Evolutionary conservation across 192 early-diverging fungal genomes (phyloP).

Genomic region (Funneliformis mosseae): DNA sequence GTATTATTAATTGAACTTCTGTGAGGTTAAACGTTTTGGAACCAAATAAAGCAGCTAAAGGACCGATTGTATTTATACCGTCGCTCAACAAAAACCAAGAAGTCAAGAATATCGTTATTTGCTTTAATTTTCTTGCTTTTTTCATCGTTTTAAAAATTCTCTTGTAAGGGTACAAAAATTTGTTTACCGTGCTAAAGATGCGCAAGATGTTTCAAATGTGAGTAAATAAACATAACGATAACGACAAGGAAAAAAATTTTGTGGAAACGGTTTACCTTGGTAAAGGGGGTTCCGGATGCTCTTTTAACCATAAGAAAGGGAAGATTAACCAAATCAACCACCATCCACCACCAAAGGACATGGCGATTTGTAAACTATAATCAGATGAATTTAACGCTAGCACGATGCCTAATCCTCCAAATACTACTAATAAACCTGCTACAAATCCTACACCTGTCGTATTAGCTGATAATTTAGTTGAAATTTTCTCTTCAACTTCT

Average conservation of each 20-base stretch:
- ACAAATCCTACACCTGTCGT: slow-evolving; percentile 10
- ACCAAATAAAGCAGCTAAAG: slow-evolving; percentile 58
- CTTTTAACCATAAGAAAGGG: not conserved
- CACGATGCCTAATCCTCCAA: slow-evolving; percentile 36
- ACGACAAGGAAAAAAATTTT: not conserved
- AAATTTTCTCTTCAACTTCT: slow-evolving; percentile 34
- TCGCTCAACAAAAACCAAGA: slow-evolving; percentile 71
- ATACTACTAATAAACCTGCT: slow-evolving; percentile 28
- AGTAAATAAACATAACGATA: not conserved
- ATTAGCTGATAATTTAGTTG: slow-evolving; percentile 43
- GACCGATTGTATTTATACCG: slow-evolving; percentile 54
- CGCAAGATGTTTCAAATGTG: not conserved
- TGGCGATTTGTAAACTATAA: slow-evolving; percentile 41
- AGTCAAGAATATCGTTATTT: slow-evolving; percentile 62
- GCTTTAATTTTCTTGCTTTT: slow-evolving; percentile 43
- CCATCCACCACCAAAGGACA: slow-evolving; percentile 49
- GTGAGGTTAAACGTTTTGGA: slow-evolving; percentile 49
- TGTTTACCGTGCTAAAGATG: not conserved
- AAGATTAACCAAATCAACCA: slow-evolving; percentile 41
- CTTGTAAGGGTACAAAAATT: not conserved
- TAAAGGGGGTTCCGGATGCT: not conserved
- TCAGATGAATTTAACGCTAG: slow-evolving; percentile 17
- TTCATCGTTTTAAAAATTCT: slow-evolving; percentile 39
- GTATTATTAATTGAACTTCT: slow-evolving; percentile 48
- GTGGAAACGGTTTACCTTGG: not conserved